Base-by-base conservation (phyloP, 116 monocot species). In the Phalaenopsis hybrid region DNA sequence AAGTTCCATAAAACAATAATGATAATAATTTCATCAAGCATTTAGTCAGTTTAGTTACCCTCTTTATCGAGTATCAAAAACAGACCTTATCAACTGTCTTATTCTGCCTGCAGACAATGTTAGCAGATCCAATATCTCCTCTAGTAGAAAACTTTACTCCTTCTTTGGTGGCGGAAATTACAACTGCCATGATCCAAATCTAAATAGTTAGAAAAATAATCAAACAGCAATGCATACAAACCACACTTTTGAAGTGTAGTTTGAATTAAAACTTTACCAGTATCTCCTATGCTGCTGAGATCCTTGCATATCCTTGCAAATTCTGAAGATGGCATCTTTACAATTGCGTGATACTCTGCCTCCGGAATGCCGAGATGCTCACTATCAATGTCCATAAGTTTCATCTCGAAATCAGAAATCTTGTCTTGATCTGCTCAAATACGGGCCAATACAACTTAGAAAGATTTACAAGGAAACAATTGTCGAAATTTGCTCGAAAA, bases 51-150 rank as follows among this genome's bases (percentile, higher is more conserved):
- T 28, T 28, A 28, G 28, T 28, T 28, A 28, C 28, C 28, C 28
- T 28, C 28, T 28, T 28, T 28, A 28, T 28, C 28, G 0, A 28
- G 28, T 28, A 28, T 28, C 28, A 28, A 28, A 28, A 68, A 68
- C 3, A 68, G 79, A 96, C 96, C 92, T 96, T 96, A 77, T 96
- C 96, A 58, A 96, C 92, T 70, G 89, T 91, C 52, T 88, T 91
- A 79, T 96, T 96, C 77, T 96, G 96, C 79, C 96, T 86, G 87
- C 96, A 96, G 18, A 96, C 92, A 55, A 96, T 90, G 63, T 96
- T 96, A 16, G 96, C 94, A 46, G 81, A 88, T 44, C 96, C 94
- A 81, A 96, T 94, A 67, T 96, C 96, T 37, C 96, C 96, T n/a
- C 89, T 89, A 6, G 96, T 94, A 0, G 94, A 96, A 78, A 96